phyloP scores from a whole-genome alignment of 495 filamentous ascomycete genomes.

The Aspergillus funiculosus region DNA sequence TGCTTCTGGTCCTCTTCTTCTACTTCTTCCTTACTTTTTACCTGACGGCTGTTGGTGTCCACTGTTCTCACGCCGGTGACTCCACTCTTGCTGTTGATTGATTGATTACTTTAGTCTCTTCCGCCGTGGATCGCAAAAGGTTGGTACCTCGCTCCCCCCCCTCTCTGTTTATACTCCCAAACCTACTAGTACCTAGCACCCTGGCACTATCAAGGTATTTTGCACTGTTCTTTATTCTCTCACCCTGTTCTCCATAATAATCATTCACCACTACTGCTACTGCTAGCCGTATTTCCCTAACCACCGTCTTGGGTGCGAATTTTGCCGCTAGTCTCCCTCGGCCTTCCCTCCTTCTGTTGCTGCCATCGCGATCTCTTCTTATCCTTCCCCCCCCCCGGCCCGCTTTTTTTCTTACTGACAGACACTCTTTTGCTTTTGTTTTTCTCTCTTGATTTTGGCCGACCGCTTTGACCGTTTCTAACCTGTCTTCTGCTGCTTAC shows the following conservation, averaged over 20 bases:
- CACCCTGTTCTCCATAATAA: too few relatives aligned
- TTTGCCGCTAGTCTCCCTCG: neutral
- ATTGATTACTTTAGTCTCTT: constrained; percentile 10
- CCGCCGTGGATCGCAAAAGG: constrained; percentile 1
- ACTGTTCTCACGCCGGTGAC: too few relatives aligned
- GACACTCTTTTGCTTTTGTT: neutral
- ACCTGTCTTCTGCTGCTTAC: neutral
- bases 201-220: constrained; percentile 11
- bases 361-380: neutral
- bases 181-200: constrained; percentile 1
- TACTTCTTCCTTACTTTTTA: too few relatives aligned
- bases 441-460: neutral
- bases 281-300: constrained; percentile 8
- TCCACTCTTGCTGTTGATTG: constrained; percentile 2
- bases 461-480: constrained; percentile 2
- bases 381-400: neutral
- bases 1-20: too few relatives aligned
- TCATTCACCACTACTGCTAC: too few relatives aligned
- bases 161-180: constrained; percentile 2
- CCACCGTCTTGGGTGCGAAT: constrained; percentile 8
- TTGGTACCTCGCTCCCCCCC: neutral
- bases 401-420: constrained; percentile 4
- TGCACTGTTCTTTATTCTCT: constrained; percentile 4
- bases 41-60: constrained; percentile 8
- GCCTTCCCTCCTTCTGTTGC: neutral